A percentile compares a stretch with the other conserved stretches of the same genome.
Conservation (phyloP, 495 filamentous ascomycete genomes). For the Penicillium salamii region DNA sequence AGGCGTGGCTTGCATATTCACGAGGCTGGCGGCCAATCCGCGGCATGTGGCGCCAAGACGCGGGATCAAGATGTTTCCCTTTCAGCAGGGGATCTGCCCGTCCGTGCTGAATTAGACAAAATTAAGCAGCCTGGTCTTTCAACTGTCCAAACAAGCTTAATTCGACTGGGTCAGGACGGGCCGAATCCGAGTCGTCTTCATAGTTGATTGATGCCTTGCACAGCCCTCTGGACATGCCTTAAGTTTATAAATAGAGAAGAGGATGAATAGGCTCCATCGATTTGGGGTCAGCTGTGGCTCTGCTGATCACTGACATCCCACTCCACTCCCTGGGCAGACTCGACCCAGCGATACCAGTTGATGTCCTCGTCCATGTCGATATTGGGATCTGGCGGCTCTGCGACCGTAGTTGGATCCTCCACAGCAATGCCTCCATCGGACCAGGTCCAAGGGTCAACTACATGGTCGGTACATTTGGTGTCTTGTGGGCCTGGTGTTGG, state of each 20-base stretch:
- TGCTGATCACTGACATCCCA: not conserved
- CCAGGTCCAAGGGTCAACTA: constrained; percentile 30
- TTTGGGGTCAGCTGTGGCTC: no score
- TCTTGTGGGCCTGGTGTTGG: no score
- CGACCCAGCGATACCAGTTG: constrained; percentile 51
- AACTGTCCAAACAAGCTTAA: no score
- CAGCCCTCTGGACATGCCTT: no score
- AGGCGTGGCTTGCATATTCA: constrained; percentile 2
- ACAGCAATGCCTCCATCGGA: constrained; percentile 16
- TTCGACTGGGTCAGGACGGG: no score
- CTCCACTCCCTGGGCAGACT: constrained; percentile 33
- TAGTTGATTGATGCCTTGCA: no score
- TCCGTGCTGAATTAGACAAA: no score
- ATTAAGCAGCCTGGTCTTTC: no score
- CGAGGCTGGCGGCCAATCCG: not conserved
- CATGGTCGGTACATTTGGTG: constrained; percentile 7
- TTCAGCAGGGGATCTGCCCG: not conserved
- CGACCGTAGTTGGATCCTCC: constrained; percentile 13
- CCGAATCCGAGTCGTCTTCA: no score
- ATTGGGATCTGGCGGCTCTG: constrained; percentile 27
- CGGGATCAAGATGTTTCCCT: not conserved
- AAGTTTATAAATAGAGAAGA: no score
- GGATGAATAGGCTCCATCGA: no score
- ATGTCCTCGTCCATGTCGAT: constrained; percentile 40
- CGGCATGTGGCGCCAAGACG: not conserved